Conservation (phyloP, 2,329 filamentous ascomycete genomes). For the Thielaviopsis populi region DNA sequence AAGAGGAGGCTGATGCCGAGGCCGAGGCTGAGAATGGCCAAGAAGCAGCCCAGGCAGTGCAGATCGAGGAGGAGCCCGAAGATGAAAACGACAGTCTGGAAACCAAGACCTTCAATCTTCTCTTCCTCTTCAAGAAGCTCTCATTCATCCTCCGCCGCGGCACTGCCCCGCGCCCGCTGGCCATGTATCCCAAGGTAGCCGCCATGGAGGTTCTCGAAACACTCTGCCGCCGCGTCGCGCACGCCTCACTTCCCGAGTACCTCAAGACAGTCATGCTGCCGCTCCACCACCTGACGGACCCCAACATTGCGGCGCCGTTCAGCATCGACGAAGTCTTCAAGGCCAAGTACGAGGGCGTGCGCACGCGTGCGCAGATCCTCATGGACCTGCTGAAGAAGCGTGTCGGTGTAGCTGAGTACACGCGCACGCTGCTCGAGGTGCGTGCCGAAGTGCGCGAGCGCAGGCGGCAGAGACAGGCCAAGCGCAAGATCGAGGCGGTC, state of each 20-base stretch:
- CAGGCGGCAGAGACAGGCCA: constrained; percentile 59
- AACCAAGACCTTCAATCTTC: constrained; percentile 30
- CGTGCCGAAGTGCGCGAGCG: constrained; percentile 56
- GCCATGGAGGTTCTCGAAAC: constrained; percentile 60
- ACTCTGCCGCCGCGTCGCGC: constrained; percentile 47
- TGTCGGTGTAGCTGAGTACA: constrained; percentile 65
- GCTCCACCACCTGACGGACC: constrained; percentile 72
- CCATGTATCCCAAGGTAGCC: constrained; percentile 58
- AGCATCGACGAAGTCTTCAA: constrained; percentile 57
- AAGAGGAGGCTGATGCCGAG: constrained; percentile 24
- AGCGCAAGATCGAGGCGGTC: constrained; percentile 81
- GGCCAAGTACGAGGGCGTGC: constrained; percentile 53
- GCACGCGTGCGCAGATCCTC: constrained; percentile 57
- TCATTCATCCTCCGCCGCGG: constrained; percentile 68
- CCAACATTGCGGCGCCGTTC: constrained; percentile 54
- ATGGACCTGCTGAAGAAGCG: constrained; percentile 75
- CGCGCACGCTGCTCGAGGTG: constrained; percentile 56
- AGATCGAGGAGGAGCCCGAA: constrained; percentile 10
- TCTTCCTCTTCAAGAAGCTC: constrained; percentile 65
- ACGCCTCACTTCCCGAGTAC: constrained; percentile 42
- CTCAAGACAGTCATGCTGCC: constrained; percentile 45
- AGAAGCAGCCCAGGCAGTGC: constrained; percentile 22
- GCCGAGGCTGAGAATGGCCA: constrained; percentile 32
- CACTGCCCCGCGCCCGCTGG: constrained; percentile 44
- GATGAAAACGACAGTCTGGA: constrained; percentile 12